Percentiles rank a stretch among this genome's conserved stretches.
phyloP scores from a whole-genome alignment of 768 basidiomycete genomes.

The Amanita exitialis region DNA sequence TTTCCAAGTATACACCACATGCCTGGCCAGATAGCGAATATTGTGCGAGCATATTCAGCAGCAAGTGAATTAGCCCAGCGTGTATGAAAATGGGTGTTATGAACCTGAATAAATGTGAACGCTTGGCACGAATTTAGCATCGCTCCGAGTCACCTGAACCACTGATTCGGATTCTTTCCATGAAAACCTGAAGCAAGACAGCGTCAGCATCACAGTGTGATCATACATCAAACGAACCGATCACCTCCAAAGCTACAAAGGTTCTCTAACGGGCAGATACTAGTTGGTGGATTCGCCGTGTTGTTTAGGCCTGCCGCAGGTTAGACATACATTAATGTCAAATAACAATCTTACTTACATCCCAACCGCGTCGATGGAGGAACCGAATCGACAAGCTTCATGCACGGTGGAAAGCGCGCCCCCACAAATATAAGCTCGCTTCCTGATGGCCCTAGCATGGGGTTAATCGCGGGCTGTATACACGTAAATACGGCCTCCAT shows the following conservation, averaged over 20 bases:
- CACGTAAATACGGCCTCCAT: not conserved
- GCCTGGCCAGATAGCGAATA: constrained; percentile 72
- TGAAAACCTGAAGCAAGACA: constrained; percentile 25
- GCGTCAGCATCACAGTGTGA: not conserved
- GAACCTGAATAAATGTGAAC: constrained; percentile 39
- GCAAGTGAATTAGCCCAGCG: constrained; percentile 89
- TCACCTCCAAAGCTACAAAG: constrained; percentile 85
- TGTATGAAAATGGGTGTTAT: constrained; percentile 88
- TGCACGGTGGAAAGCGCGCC: constrained; percentile 89
- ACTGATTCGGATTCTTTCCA: constrained; percentile 32
- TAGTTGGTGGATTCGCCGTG: constrained; percentile 67
- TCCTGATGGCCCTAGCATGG: constrained; percentile 85
- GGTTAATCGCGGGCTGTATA: constrained; percentile 66
- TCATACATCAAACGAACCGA: constrained; percentile 15
- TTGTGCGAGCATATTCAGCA: constrained; percentile 88
- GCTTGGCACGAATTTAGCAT: not conserved
- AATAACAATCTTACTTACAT: constrained; percentile 43
- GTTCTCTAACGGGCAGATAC: constrained; percentile 64
- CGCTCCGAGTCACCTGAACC: constrained; percentile 28
- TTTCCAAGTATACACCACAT: constrained; percentile 4
- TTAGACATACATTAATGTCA: not conserved
- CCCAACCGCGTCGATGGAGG: constrained; percentile 44
- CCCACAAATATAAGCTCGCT: constrained; percentile 81
- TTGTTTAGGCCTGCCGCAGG: constrained; percentile 58
- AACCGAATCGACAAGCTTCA: constrained; percentile 59